These are phyloP conservation scores for Lentinula raphanica DNA, from an alignment of 768 basidiomycete genomes.

Conservation along the genomic window DNA sequence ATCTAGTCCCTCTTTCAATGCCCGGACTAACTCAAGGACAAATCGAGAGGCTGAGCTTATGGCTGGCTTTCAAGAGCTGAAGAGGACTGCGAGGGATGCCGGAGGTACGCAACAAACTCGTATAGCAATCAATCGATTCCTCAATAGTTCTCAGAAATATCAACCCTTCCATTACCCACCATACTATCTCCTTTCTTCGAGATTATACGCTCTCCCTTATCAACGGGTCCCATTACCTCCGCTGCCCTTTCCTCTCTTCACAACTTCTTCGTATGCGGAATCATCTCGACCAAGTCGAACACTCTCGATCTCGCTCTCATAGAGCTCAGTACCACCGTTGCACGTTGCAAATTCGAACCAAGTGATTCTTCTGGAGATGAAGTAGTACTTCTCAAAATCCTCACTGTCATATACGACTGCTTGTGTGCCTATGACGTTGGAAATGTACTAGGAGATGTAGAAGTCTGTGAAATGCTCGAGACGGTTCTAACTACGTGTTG, in stretches of 20 bases:
- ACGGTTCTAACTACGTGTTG: slow-evolving; percentile 96
- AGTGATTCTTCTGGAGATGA: slow-evolving; percentile 98
- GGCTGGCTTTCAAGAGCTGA: slow-evolving; percentile 83
- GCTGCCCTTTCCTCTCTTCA: slow-evolving; percentile 84
- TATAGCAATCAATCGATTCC: slow-evolving; percentile 3
- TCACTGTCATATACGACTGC: slow-evolving; percentile 83
- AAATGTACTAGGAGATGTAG: slow-evolving; percentile 77
- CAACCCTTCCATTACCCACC: slow-evolving; percentile 48
- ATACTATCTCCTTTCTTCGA: slow-evolving; percentile 88
- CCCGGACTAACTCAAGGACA: slow-evolving; percentile 41
- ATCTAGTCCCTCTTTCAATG: slow-evolving; percentile 40
- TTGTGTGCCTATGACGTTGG: slow-evolving; percentile 65
- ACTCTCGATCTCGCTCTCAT: slow-evolving; percentile 63
- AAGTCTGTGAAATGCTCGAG: slow-evolving; percentile 97
- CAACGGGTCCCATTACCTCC: slow-evolving; percentile 97
- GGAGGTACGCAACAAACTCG: slow-evolving; percentile 42
- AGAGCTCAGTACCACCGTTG: slow-evolving; percentile 83
- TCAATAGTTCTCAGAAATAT: slow-evolving; percentile 44
- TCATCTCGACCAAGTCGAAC: slow-evolving; percentile 55
- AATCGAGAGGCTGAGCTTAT: slow-evolving; percentile 82
- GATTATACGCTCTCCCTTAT: slow-evolving; percentile 88
- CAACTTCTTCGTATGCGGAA: slow-evolving; percentile 75
- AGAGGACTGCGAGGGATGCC: slow-evolving; percentile 63
- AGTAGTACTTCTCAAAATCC: slow-evolving; percentile 86
- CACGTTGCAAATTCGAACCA: slow-evolving; percentile 97